These are phyloP conservation scores for Neopestalotiopsis sp. DNA, from an alignment of 2,329 filamentous ascomycete species.

Conservation along the genomic window DNA sequence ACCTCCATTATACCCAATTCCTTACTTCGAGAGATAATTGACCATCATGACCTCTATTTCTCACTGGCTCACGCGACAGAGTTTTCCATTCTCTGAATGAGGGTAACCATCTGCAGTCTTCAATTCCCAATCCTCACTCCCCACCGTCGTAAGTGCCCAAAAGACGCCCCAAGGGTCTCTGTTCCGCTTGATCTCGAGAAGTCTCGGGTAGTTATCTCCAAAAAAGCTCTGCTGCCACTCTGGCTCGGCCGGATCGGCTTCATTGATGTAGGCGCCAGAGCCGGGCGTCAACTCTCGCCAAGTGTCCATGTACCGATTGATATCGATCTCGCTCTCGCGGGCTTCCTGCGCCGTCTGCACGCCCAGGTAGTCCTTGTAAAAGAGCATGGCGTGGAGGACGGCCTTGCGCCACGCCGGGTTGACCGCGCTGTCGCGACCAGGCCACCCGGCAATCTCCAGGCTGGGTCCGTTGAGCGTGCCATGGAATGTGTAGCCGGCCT, in stretches of 20 bases:
- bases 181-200: conserved; percentile 18
- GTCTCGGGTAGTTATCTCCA: conserved; percentile 13
- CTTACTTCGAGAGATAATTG: background rate
- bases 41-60: background rate
- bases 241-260: conserved; percentile 11
- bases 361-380: conserved; percentile 8
- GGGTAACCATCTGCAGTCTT: conserved; percentile 14
- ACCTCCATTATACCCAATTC: no score
- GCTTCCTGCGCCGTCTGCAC: conserved; percentile 10
- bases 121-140: conserved; percentile 24
- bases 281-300: conserved; percentile 10
- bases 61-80: background rate
- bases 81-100: conserved; percentile 3
- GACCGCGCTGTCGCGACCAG: conserved; percentile 36
- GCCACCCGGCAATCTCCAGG: conserved; percentile 36
- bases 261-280: background rate
- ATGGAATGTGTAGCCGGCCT: conserved; percentile 40
- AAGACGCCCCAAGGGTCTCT: conserved; percentile 24
- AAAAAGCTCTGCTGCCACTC: conserved; percentile 13
- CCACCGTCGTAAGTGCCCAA: conserved; percentile 23
- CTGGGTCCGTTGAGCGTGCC: conserved; percentile 37
- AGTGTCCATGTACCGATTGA: conserved; percentile 6
- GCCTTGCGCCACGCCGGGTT: conserved; percentile 48
- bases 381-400: background rate
- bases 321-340: background rate